Percentiles rank a stretch among this genome's conserved stretches.
Conservation (phyloP, 139 green algal genomes). For the Picochlorum sp. region DNA sequence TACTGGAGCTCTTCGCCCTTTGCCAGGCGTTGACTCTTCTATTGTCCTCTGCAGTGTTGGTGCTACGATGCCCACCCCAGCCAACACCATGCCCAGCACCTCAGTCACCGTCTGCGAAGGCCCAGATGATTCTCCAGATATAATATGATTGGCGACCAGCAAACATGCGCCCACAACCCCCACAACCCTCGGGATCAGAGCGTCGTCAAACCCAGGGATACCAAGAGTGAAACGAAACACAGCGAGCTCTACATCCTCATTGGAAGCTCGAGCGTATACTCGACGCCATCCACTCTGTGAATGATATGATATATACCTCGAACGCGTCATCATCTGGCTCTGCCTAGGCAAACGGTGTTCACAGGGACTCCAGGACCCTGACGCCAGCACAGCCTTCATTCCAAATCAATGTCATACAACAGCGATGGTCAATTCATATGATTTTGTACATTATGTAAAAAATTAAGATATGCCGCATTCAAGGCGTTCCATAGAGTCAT, state of each 20-base stretch:
- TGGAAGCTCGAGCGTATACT: too few relatives aligned
- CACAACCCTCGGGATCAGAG: slow-evolving; percentile 64
- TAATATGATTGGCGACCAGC: slow-evolving; percentile 61
- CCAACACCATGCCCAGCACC: slow-evolving; percentile 49
- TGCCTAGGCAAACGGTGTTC: background rate
- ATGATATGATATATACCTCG: too few relatives aligned
- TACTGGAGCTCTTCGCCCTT: slow-evolving; percentile 39
- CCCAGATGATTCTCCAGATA: slow-evolving; percentile 5
- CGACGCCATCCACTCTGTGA: too few relatives aligned
- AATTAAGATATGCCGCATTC: too few relatives aligned
- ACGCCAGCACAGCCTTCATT: too few relatives aligned
- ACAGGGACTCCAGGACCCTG: background rate
- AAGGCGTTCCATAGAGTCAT: too few relatives aligned
- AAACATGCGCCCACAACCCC: slow-evolving; percentile 42
- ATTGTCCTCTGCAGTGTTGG: slow-evolving; percentile 65
- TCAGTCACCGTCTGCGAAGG: slow-evolving; percentile 39
- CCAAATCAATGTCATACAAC: too few relatives aligned
- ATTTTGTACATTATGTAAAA: too few relatives aligned
- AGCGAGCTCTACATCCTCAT: slow-evolving; percentile 64
- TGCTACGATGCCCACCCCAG: slow-evolving; percentile 40
- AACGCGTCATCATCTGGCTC: too few relatives aligned
- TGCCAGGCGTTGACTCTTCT: slow-evolving; percentile 46
- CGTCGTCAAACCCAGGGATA: slow-evolving; percentile 81
- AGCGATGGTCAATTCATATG: too few relatives aligned
- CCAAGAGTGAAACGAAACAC: slow-evolving; percentile 87